Base-by-base conservation (phyloP, 2,329 filamentous ascomycete genomes). In the Cercospora citrullina region DNA sequence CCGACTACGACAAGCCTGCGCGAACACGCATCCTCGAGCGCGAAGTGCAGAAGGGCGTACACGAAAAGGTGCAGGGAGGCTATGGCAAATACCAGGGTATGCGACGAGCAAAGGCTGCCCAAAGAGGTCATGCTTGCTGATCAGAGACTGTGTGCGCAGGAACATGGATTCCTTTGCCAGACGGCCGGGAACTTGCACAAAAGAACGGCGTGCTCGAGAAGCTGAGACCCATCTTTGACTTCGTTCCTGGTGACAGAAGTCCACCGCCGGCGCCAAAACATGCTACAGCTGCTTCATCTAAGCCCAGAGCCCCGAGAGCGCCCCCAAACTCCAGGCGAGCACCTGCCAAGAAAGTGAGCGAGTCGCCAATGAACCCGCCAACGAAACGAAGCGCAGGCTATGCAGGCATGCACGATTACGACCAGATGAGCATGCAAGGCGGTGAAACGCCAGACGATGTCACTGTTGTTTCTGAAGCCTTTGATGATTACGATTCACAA, bases 81-180 rank as follows among this genome's bases (percentile, higher is more conserved):
- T 98, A 98, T 80, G 95, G 95, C 75, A 98, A 98, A 87, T 99
- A 98, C 75, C 95, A 99, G 84, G 94, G 91, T 92, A 77, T 55
- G 80, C 74, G 28, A 30, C 67, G 30, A 26, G 36, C 23, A 39
- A 30, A 21, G 42, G 18, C 33, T 30, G 26, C 36, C 33, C 8
- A 53, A 26, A 51, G 57, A 14, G 28, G 45, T n/a, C 23, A 21
- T n/a, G 67, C 57, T 68, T 68, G 63, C 67, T 68, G 63, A 68
- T 48, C 39, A 48, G n/a, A 26, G 21, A 18, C 23, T 57, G 51
- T 45, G 53, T 60, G 62, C 60, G 53, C 31, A 94, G 92, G 95
- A 76, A 99, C 95, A 61, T 99, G 95, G 94, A 95, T 99, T 60
- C 95, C 95, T 7, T 87, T 99, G 7, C 86, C 89, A 14, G 88